phyloP scores from a whole-genome alignment of 345 rosid species.

The Litchi chinensis region DNA sequence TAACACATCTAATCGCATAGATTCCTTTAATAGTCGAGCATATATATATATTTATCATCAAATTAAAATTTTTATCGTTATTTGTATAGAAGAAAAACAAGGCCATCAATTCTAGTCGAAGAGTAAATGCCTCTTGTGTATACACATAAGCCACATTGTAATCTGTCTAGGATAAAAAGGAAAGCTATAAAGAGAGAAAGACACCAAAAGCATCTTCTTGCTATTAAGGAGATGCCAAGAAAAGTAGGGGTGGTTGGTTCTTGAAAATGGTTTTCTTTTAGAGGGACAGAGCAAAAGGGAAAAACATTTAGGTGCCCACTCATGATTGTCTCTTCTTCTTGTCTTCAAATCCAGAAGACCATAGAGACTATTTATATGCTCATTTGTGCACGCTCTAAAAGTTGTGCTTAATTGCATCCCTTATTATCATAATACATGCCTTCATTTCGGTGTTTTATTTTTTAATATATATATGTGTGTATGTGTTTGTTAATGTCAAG shows the following conservation, averaged over 20 bases:
- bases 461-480: no score
- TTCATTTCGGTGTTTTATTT: not conserved
- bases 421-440: not conserved
- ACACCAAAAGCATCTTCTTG: not conserved
- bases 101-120: no score
- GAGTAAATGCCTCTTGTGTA: not conserved
- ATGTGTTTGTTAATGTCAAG: no score
- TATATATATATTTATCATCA: no score
- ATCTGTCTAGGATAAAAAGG: no score
- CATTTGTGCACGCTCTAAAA: not conserved
- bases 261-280: not conserved
- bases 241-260: not conserved
- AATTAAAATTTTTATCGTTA: no score
- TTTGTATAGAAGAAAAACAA: no score
- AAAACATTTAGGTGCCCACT: not conserved
- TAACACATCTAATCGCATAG: no score
- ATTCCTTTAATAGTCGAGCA: no score
- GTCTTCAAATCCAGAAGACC: not conserved
- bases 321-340: not conserved
- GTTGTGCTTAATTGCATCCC: not conserved
- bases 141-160: not conserved
- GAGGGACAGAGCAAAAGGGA: constrained; percentile 1
- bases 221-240: constrained; percentile 4
- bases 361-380: not conserved
- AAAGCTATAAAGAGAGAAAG: not conserved